Conservation (phyloP, 768 basidiomycete species). For the Pleurotus platypus region DNA sequence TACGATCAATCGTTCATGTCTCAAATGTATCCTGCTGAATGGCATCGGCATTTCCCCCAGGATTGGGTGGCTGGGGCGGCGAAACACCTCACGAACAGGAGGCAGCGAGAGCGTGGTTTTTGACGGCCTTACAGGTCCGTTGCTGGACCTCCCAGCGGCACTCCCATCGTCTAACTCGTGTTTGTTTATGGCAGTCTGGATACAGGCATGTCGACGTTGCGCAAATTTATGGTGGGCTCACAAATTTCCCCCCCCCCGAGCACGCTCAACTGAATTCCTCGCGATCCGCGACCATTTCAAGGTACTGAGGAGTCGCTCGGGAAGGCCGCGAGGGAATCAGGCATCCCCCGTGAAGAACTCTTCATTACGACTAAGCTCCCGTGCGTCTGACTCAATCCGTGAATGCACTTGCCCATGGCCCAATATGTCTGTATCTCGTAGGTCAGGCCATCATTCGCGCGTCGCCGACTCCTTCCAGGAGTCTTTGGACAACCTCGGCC, state of each 20-base stretch:
- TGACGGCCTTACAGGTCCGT: slow-evolving; percentile 34
- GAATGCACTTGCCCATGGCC: too few relatives aligned
- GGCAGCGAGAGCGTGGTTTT: slow-evolving; percentile 33
- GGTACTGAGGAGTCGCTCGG: slow-evolving; percentile 41
- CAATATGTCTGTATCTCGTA: slow-evolving; percentile 7
- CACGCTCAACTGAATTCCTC: neutral
- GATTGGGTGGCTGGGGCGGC: slow-evolving; percentile 38
- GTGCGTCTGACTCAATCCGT: slow-evolving; percentile 15
- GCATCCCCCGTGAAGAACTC: slow-evolving; percentile 42
- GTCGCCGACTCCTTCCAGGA: slow-evolving; percentile 38
- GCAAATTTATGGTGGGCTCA: slow-evolving; percentile 23
- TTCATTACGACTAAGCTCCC: slow-evolving; percentile 50
- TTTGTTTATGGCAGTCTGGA: slow-evolving; percentile 25
- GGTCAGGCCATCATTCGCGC: slow-evolving; percentile 32
- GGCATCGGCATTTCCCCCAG: slow-evolving; percentile 15
- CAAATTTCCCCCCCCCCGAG: too few relatives aligned
- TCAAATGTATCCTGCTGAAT: neutral
- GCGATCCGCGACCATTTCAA: slow-evolving; percentile 1
- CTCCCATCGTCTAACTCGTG: neutral
- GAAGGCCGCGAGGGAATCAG: slow-evolving; percentile 41
- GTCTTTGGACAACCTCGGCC: slow-evolving; percentile 33
- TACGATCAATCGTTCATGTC: neutral
- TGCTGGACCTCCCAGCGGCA: neutral
- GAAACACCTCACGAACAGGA: slow-evolving; percentile 26
- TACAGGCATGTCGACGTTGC: slow-evolving; percentile 42